phyloP scores from a whole-genome alignment of 2,329 filamentous ascomycete genomes.

The Fusarium paranaense region DNA sequence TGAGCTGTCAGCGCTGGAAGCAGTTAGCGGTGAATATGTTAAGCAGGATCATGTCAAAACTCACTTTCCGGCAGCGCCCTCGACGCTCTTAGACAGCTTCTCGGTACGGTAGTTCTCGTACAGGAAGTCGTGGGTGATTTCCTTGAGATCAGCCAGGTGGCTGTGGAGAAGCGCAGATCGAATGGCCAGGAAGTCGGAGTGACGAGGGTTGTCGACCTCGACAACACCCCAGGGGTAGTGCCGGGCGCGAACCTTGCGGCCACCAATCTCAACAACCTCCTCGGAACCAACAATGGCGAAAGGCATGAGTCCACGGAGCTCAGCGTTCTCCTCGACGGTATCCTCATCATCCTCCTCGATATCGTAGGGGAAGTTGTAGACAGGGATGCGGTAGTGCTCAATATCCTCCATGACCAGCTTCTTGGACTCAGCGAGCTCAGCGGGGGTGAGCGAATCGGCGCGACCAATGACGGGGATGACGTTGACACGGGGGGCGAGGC shows the following conservation, averaged over 20 bases:
- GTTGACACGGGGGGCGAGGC: slow-evolving; percentile 96
- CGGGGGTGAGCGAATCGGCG: slow-evolving; percentile 95
- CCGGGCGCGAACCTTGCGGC: slow-evolving; percentile 89
- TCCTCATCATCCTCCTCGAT: slow-evolving; percentile 99
- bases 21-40: slow-evolving; percentile 46
- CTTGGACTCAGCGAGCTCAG: slow-evolving; percentile 98
- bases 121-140: slow-evolving; percentile 99
- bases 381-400: slow-evolving; percentile 98
- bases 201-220: slow-evolving; percentile 98
- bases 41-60: slow-evolving; percentile 55
- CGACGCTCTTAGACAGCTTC: slow-evolving; percentile 99
- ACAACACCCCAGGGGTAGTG: slow-evolving; percentile 99
- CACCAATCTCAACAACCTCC: slow-evolving; percentile 93
- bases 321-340: slow-evolving; percentile 98
- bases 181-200: slow-evolving; percentile 98
- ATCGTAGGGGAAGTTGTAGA: slow-evolving; percentile 99
- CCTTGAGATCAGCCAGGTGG: slow-evolving; percentile 97
- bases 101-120: slow-evolving; percentile 99
- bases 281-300: slow-evolving; percentile 99
- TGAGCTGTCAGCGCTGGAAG: slow-evolving; percentile 72
- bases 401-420: slow-evolving; percentile 99
- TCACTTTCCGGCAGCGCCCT: slow-evolving; percentile 88
- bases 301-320: slow-evolving; percentile 96
- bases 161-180: slow-evolving; percentile 96
- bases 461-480: slow-evolving; percentile 99